A percentile compares a stretch with the other conserved stretches of the same genome.
These are phyloP conservation scores for Claviceps sp. DNA, from an alignment of 2,329 filamentous ascomycete species.

Conservation along the genomic window DNA sequence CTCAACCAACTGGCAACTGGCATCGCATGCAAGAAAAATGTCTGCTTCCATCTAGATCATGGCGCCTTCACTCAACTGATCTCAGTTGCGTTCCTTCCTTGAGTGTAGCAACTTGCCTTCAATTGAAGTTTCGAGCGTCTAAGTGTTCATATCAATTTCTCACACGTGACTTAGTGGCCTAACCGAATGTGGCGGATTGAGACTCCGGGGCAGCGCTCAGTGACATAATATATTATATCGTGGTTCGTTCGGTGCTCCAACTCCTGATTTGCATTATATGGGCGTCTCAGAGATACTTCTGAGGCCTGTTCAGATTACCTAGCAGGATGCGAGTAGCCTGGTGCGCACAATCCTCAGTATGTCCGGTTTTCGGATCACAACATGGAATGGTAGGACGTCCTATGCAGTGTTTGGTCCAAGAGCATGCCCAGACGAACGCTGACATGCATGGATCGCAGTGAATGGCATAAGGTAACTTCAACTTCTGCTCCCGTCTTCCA, in stretches of 20 bases:
- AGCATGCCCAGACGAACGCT: neutral
- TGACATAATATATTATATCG: neutral
- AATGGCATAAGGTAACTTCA: constrained; percentile 55
- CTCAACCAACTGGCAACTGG: neutral
- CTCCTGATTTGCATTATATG: neutral
- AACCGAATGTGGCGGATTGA: neutral
- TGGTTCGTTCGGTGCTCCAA: neutral
- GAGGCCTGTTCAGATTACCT: neutral
- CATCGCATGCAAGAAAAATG: neutral
- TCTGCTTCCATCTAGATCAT: neutral
- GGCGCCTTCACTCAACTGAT: neutral
- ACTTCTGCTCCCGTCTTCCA: neutral
- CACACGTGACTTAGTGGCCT: neutral
- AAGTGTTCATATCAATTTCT: neutral
- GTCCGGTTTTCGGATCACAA: constrained; percentile 71
- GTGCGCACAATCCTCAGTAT: constrained; percentile 10
- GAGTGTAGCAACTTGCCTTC: no score
- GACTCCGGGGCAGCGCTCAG: neutral
- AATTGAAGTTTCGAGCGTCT: neutral
- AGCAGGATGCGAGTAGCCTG: neutral
- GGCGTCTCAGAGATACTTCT: neutral
- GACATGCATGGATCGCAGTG: constrained; percentile 32
- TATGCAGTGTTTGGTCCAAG: neutral
- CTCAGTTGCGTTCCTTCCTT: no score
- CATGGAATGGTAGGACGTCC: constrained; percentile 59